Evolutionary conservation across 257 asterid species (phyloP).

Genomic region (Jacaranda mimosifolia): DNA sequence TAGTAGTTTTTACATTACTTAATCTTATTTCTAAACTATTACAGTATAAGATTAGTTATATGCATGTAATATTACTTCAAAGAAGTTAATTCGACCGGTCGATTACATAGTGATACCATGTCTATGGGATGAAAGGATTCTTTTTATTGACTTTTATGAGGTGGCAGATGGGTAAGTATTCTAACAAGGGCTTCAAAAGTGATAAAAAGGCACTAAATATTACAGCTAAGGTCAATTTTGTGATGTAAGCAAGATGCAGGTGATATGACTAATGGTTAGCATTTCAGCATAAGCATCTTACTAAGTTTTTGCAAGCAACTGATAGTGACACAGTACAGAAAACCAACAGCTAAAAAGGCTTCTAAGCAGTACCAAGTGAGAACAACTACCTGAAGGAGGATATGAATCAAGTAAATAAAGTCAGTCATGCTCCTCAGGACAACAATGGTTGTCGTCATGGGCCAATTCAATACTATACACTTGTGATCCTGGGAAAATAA

Average conservation of each 20-base stretch:
- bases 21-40: neutral
- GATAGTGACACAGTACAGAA: neutral
- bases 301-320: neutral
- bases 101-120: neutral
- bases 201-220: no score
- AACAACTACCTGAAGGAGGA: constrained; percentile 73
- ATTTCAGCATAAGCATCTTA: no score
- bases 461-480: constrained; percentile 64
- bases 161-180: no score
- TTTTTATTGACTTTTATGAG: no score
- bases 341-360: neutral
- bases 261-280: no score
- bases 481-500: constrained; percentile 52
- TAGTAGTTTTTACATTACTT: neutral
- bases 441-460: constrained; percentile 59
- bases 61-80: neutral
- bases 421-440: constrained; percentile 70
- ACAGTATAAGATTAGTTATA: neutral
- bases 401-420: constrained; percentile 65
- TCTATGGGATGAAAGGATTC: no score
- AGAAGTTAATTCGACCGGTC: neutral
- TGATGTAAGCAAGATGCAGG: no score
- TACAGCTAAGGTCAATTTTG: no score
- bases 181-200: no score
- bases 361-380: neutral